Evolutionary conservation across 2,329 filamentous ascomycete species (phyloP), one percentile per base, ranked within the genome.

Genomic region (Aspergillus sclerotialis): DNA sequence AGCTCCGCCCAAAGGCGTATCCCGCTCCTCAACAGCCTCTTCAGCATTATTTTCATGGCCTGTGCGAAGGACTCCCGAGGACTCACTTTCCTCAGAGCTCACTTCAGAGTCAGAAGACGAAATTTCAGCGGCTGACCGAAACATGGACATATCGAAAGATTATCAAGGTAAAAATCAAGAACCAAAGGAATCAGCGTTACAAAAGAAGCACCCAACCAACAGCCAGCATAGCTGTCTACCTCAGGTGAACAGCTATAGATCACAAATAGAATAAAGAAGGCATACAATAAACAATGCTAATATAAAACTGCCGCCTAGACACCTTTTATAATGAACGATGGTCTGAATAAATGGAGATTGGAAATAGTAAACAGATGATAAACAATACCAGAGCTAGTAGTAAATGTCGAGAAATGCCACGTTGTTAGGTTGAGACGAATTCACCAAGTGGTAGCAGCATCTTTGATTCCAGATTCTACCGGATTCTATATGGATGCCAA

Each of bases 41-140:
- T 24, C 15, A 18, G 30, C 18, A 18, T 21, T 14, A 26, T n/a
- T n/a, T n/a, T 31, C 19, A 14, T 33, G 27, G 16, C 34, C 36
- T 15, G 41, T 29, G 5, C 24, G 28, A 4, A 15, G 13, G 13
- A 38, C 19, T 4, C 42, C 23, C 23, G 49, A 40, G 15, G 41
- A 17, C 8, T 54, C 45, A 24, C 32, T 44, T 30, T 48, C 47
- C 12, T 59, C 50, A 0, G 50, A 50, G n/a, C 42, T 50, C 4
- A 49, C 53, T 31, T 56, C 48, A 7, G 55, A 49, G 28, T 59
- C 57, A 4, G 60, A 64, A 5, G 58, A 62, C 5, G 60, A 56
- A 21, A 56, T 48, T 11, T 65, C 63, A 16, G 53, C 53, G 18
- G 61, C 52, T 33, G 61, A 55, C 35, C 53, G 54, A 40, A 65